Evolutionary conservation across 768 basidiomycete genomes (phyloP).

Genomic region (Cantharellus cinnabarinus): DNA sequence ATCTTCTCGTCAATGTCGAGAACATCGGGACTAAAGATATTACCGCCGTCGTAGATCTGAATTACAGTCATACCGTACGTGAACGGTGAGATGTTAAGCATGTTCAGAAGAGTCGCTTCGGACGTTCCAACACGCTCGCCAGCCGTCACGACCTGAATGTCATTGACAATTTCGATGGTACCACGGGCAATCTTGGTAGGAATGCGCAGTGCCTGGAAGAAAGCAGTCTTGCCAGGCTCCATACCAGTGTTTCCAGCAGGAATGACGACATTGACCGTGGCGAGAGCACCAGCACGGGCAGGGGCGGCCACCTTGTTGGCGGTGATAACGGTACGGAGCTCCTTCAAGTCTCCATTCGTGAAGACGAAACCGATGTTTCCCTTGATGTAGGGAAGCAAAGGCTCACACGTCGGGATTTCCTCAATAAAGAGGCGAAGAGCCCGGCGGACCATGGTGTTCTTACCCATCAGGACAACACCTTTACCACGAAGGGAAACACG

Average conservation of each 20-base stretch:
- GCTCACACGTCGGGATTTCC: conserved; percentile 88
- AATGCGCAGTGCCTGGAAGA: conserved; percentile 99
- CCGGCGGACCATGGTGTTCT: conserved; percentile 99
- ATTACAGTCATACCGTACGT: conserved; percentile 98
- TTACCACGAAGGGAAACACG: conserved; percentile 90
- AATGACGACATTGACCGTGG: conserved; percentile 79
- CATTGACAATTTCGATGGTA: conserved; percentile 97
- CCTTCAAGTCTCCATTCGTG: conserved; percentile 80
- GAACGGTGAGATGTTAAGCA: conserved; percentile 99
- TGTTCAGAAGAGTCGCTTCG: conserved; percentile 96
- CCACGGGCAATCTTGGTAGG: conserved; percentile 99
- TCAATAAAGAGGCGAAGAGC: conserved; percentile 78
- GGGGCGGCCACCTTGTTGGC: conserved; percentile 98
- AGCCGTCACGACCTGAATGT: conserved; percentile 84
- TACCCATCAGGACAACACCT: conserved; percentile 96
- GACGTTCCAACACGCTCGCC: conserved; percentile 90
- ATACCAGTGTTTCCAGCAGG: conserved; percentile 98
- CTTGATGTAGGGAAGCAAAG: conserved; percentile 82
- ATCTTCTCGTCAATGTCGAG: conserved; percentile 86
- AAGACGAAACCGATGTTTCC: conserved; percentile 99
- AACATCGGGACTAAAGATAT: conserved; percentile 72
- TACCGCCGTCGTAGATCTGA: conserved; percentile 90
- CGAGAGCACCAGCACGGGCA: conserved; percentile 92
- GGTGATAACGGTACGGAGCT: conserved; percentile 77
- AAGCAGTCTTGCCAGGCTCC: conserved; percentile 99